These are phyloP conservation scores for Fusarium oxysporum DNA, from an alignment of 2,329 filamentous ascomycete species.

Conservation along the genomic window DNA sequence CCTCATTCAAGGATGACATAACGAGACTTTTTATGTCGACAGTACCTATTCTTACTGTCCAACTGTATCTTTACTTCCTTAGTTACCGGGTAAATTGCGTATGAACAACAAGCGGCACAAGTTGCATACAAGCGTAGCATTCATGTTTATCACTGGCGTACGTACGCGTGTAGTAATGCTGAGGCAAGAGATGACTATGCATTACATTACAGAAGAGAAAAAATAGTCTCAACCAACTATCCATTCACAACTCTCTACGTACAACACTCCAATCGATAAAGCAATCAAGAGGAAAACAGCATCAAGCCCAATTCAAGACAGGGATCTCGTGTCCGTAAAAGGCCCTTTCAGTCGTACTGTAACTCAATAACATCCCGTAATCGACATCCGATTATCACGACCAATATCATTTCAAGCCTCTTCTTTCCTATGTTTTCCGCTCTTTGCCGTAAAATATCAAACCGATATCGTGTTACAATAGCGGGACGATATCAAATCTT, in stretches of 20 bases:
- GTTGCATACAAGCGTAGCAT: conserved; percentile 26
- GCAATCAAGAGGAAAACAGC: not conserved
- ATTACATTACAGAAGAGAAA: not conserved
- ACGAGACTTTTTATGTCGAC: conserved; percentile 1
- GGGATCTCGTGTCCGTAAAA: conserved; percentile 37
- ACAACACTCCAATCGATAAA: not conserved
- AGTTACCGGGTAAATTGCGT: not conserved
- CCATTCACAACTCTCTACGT: not conserved
- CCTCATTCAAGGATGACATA: conserved; percentile 7
- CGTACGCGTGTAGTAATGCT: conserved; percentile 22
- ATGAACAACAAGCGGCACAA: conserved; percentile 9
- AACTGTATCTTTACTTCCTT: not conserved
- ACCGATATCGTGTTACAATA: conserved; percentile 21
- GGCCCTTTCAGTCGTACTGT: conserved; percentile 19
- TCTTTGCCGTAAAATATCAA: conserved; percentile 30
- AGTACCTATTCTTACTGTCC: not conserved
- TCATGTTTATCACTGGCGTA: conserved; percentile 5
- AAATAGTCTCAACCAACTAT: conserved; percentile 7
- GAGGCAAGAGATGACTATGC: conserved; percentile 32
- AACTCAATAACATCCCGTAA: not conserved
- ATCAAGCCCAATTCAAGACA: conserved; percentile 1
- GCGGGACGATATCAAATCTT: conserved; percentile 20
- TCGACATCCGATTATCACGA: not conserved
- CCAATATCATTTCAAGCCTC: conserved; percentile 17
- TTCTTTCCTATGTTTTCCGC: conserved; percentile 41